phyloP scores from a whole-genome alignment of 2,329 filamentous ascomycete genomes.

The Didymella sp. region DNA sequence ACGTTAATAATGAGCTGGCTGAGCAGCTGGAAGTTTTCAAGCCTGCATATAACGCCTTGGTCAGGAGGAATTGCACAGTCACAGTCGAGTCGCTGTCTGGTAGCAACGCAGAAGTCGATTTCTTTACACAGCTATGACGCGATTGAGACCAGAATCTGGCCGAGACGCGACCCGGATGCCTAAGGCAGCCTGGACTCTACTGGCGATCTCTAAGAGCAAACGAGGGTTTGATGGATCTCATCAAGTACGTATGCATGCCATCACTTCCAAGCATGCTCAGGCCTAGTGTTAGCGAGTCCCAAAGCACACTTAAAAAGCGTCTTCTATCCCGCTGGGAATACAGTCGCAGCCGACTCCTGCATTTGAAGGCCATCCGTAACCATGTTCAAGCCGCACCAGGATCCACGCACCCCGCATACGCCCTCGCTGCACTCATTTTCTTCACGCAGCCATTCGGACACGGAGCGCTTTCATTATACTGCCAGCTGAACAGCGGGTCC shows the following conservation, averaged over 20 bases:
- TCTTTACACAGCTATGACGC: background rate
- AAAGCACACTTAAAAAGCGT: too few species aligned
- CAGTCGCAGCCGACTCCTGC: too few species aligned
- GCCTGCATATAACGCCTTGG: constrained; percentile 6
- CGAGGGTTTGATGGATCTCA: too few species aligned
- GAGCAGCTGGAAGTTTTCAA: constrained; percentile 4
- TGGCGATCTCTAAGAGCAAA: too few species aligned
- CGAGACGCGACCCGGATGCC: too few species aligned
- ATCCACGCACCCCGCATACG: background rate
- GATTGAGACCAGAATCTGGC: background rate
- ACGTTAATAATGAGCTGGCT: background rate
- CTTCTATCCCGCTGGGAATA: too few species aligned
- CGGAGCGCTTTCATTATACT: background rate
- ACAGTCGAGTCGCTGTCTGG: constrained; percentile 3
- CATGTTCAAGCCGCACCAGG: too few species aligned
- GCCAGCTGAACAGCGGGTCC: background rate
- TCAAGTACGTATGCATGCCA: too few species aligned
- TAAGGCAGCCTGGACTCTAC: too few species aligned
- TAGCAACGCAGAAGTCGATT: background rate
- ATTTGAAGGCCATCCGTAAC: too few species aligned
- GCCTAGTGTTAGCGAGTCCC: too few species aligned
- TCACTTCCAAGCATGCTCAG: too few species aligned
- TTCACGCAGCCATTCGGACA: background rate
- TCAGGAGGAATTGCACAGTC: background rate
- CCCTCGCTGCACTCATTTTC: background rate